Base-by-base conservation (phyloP, 2,329 filamentous ascomycete genomes). In the Neoscytalidium dimidiatum region DNA sequence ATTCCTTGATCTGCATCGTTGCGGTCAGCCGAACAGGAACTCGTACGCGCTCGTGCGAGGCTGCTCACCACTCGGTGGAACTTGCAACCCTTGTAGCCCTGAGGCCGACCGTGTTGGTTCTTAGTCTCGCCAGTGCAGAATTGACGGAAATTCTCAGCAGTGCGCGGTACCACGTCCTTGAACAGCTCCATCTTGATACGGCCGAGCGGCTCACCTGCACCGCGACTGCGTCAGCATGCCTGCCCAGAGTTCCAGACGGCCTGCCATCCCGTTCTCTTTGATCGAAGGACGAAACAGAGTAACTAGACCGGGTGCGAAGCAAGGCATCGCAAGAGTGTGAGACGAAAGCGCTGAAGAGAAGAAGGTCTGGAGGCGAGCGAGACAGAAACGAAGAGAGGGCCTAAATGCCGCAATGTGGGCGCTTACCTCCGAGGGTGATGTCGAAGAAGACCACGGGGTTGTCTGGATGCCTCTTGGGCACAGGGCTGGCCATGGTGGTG, bases 51-150 rank as follows among this genome's bases (percentile, higher is more conserved):
- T 26, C 62, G 28, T 48, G 49, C 29, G 53, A 53, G 48, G 33
- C n/a, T 31, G 35, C 90, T 72, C 80, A 96, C 92, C 71, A 98
- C 92, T 66, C 95, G 89, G 79, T 98, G 95, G 73, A 98, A 97
- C 78, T 92, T 96, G 82, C 87, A 90, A 62, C 92, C 91, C 81
- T 97, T 98, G 85, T 97, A 99, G 68, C 95, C 95, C 75, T 96
- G 91, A 0, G 94, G 90, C 68, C 88, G 85, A 35, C 92, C 92
- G 9, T 88, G 85, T 58, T 86, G 78, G 74, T 91, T 91, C 80
- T 93, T 96, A 69, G 86, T 89, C 82, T 98, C 94, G 71, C 95
- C 95, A 0, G 94, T 98, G 81, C 94, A 97, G 81, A 97, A 97
- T 75, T 96, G 92, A 52, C 94, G 91, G 78, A 99, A 98, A 82